Evolutionary conservation across 2,329 filamentous ascomycete species (phyloP).

Genomic region (Dichotomopilus funicola): DNA sequence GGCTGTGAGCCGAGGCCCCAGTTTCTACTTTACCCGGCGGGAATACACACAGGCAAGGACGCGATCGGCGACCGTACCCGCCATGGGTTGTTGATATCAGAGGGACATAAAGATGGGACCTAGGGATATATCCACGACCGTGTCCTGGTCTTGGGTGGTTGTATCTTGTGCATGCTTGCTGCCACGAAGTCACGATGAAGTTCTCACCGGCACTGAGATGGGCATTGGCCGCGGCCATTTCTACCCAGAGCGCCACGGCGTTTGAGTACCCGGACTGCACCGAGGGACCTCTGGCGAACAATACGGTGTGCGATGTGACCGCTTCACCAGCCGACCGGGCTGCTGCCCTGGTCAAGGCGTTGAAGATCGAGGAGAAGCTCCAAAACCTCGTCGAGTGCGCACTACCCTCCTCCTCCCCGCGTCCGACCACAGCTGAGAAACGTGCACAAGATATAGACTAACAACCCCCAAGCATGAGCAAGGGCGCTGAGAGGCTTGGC

Average conservation of each 20-base stretch:
- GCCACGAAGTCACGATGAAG: slow-evolving; percentile 1
- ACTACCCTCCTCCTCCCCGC: not conserved
- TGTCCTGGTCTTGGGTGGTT: too few relatives aligned
- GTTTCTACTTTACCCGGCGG: too few relatives aligned
- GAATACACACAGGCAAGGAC: too few relatives aligned
- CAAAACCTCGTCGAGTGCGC: slow-evolving; percentile 22
- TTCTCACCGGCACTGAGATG: not conserved
- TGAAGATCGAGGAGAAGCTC: slow-evolving; percentile 23
- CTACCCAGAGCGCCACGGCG: slow-evolving; percentile 1
- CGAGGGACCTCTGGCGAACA: slow-evolving; percentile 18
- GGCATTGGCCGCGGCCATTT: not conserved
- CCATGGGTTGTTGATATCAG: too few relatives aligned
- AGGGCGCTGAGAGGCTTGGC: slow-evolving; percentile 47
- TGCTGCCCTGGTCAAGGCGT: slow-evolving; percentile 18
- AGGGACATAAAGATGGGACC: too few relatives aligned
- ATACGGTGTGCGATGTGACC: slow-evolving; percentile 17
- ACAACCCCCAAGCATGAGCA: slow-evolving; percentile 19
- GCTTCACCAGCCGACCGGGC: slow-evolving; percentile 19
- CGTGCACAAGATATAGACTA: not conserved
- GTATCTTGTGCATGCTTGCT: too few relatives aligned
- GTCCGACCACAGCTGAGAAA: too few relatives aligned
- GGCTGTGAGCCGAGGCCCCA: too few relatives aligned
- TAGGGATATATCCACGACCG: too few relatives aligned
- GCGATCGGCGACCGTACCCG: too few relatives aligned
- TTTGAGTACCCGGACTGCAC: slow-evolving; percentile 21